These are phyloP conservation scores for Diaporthe australafricana DNA, from an alignment of 2,329 filamentous ascomycete genomes.

Conservation along the genomic window DNA sequence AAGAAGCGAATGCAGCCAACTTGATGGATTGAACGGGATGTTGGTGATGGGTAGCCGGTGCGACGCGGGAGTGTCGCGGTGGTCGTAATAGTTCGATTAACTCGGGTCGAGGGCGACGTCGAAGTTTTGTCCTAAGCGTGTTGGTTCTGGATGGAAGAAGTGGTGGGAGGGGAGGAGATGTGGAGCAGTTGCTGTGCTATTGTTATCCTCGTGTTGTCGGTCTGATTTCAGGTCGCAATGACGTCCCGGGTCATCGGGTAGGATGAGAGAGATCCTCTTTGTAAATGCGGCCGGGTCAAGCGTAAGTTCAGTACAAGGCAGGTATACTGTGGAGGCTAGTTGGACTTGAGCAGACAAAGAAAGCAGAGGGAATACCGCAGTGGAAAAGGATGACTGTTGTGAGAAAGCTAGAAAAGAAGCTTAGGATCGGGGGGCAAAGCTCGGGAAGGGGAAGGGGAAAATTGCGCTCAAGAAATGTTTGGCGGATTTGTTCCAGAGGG, in stretches of 20 bases:
- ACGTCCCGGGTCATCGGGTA: constrained; percentile 26
- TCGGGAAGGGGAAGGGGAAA: constrained; percentile 13
- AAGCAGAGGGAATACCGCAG: background rate
- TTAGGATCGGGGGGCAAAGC: constrained; percentile 10
- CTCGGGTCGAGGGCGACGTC: background rate
- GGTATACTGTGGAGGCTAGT: background rate
- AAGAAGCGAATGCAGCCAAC: constrained; percentile 59
- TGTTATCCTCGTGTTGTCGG: constrained; percentile 13
- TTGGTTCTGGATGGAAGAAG: constrained; percentile 6
- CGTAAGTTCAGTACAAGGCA: background rate
- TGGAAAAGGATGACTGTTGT: background rate
- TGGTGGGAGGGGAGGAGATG: background rate
- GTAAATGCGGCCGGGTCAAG: background rate
- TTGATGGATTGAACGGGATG: constrained; percentile 45
- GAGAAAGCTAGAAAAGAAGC: constrained; percentile 16
- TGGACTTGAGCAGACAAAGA: constrained; percentile 6
- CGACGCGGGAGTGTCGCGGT: background rate
- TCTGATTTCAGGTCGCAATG: constrained; percentile 30
- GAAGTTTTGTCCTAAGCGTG: background rate
- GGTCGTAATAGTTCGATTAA: background rate
- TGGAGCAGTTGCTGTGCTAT: constrained; percentile 14
- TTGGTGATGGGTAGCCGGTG: background rate
- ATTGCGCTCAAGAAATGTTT: constrained; percentile 23
- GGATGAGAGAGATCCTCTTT: background rate
- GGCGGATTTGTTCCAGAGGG: constrained; percentile 8